Conservation (phyloP, 2,329 filamentous ascomycete genomes). For the Aspergillaceae sp. region DNA sequence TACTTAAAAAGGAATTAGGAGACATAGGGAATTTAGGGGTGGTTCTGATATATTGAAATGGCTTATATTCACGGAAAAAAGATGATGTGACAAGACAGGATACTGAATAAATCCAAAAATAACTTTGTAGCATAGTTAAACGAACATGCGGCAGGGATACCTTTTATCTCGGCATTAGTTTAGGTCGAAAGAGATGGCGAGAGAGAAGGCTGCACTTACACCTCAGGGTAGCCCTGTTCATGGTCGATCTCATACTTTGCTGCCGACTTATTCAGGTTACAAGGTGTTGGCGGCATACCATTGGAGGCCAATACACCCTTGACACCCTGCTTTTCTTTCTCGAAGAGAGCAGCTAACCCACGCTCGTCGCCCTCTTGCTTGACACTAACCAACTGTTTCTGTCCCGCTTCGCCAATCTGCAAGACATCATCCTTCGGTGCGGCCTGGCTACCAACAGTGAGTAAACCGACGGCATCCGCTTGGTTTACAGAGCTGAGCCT, state of each 20-base stretch:
- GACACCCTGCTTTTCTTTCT: constrained; percentile 51
- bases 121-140: constrained; percentile 16
- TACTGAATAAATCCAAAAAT: not conserved
- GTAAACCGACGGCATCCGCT: constrained; percentile 72
- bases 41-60: too few relatives aligned
- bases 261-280: constrained; percentile 50
- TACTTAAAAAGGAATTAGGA: too few relatives aligned
- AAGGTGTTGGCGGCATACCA: constrained; percentile 80
- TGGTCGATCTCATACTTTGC: constrained; percentile 56
- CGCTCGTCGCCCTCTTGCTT: constrained; percentile 64
- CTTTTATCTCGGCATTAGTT: constrained; percentile 16
- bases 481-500: constrained; percentile 71
- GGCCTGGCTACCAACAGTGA: constrained; percentile 74
- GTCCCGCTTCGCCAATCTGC: constrained; percentile 66
- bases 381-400: constrained; percentile 64
- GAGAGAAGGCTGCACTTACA: constrained; percentile 46
- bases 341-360: constrained; percentile 64
- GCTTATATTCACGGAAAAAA: too few relatives aligned
- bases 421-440: constrained; percentile 67
- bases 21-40: too few relatives aligned
- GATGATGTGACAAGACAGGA: too few relatives aligned
- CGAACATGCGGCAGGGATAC: constrained; percentile 41
- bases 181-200: constrained; percentile 31
- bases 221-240: constrained; percentile 60
- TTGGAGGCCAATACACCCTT: constrained; percentile 60